Evolutionary conservation across 306 rosid genomes (phyloP), one percentile per base, ranked within the genome.

Genomic region (Geum urbanum): DNA sequence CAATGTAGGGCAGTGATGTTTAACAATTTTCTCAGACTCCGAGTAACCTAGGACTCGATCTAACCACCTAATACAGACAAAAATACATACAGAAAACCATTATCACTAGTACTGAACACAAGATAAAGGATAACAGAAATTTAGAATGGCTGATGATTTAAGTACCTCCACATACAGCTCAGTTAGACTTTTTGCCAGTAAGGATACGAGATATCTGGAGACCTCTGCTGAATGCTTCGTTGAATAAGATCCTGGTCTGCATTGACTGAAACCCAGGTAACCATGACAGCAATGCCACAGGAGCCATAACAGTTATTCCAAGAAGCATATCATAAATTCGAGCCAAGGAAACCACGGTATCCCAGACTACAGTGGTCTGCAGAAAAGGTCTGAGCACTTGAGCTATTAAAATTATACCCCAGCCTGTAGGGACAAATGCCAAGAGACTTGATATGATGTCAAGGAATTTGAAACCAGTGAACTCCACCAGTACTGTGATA

Each of bases 161-260:
- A 78, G 55, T 86, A 86, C 92, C 90, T 86, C 77, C 53, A 66
- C 41, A 72, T 58, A 67, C 76, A 74, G 73, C 74, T 89, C 83
- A 87, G 59, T 76, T 69, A 39, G 72, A 49, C 76, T 88, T 92
- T 86, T 92, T 92, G 83, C 98, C 96, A 55, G 84, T 65, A 62
- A 92, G 79, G 76, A 92, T 84, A 67, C 92, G 91, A 66, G 96
- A 92, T 80, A 92, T 92, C 83, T 90, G 96, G 49, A 92, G 98
- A 72, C 98, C 98, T 82, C 98, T 79, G 84, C 98, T 92, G 81
- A 92, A 92, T 43, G 91, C 98, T 78, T 92, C 96, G 74, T 92
- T 92, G 52, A 92, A 92, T 60, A 92, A 83, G 81, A 92, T 86
- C 80, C 98, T 90, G 57, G 98, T 92, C 78, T 92, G 98, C 98